Evolutionary conservation across 2,329 filamentous ascomycete genomes (phyloP).

Genomic region (Paramyrothecium sp.): DNA sequence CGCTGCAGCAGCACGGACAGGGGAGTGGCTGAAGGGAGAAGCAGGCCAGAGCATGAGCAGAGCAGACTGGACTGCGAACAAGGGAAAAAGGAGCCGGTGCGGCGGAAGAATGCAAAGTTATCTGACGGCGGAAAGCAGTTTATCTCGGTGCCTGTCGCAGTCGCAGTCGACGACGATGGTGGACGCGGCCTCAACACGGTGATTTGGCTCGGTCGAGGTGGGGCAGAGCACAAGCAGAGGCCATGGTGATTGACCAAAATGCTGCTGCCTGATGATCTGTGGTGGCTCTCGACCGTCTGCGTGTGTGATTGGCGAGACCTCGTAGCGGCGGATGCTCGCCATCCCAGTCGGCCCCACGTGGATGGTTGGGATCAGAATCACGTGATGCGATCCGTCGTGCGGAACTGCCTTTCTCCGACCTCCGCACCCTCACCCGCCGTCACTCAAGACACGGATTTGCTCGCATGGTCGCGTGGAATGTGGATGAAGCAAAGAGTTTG

Average conservation of each 20-base stretch:
- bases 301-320: neutral
- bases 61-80: too few relatives aligned
- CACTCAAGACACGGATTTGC: too few relatives aligned
- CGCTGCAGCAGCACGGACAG: neutral
- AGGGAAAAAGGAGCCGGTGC: neutral
- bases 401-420: too few relatives aligned
- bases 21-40: neutral
- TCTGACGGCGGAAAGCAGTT: slow-evolving; percentile 8
- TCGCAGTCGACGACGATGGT: slow-evolving; percentile 16
- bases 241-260: slow-evolving; percentile 12
- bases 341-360: neutral
- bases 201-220: slow-evolving; percentile 11
- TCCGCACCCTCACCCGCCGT: too few relatives aligned
- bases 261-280: slow-evolving; percentile 23
- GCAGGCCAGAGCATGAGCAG: neutral
- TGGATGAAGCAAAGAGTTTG: too few relatives aligned
- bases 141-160: slow-evolving; percentile 27
- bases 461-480: too few relatives aligned
- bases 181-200: slow-evolving; percentile 21
- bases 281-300: neutral
- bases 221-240: neutral
- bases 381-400: too few relatives aligned
- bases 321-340: neutral
- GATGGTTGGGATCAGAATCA: neutral
- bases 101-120: neutral